Evolutionary conservation across 495 filamentous ascomycete genomes (phyloP).

Genomic region (Penicillium pulvis): DNA sequence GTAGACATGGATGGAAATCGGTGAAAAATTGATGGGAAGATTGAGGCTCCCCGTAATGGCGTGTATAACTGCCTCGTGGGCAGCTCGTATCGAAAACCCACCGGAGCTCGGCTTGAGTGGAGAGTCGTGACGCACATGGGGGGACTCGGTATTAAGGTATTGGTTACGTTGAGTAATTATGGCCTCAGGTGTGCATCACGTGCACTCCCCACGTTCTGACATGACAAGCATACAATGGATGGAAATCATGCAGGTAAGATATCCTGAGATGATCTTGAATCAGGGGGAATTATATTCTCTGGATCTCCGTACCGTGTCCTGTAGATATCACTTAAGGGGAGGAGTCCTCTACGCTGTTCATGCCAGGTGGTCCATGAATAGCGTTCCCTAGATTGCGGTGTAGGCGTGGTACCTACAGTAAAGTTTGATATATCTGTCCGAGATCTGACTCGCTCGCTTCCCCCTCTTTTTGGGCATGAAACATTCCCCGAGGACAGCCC

Average conservation of each 20-base stretch:
- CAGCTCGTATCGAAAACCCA: conserved; percentile 13
- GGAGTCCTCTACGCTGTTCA: no score
- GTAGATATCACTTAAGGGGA: no score
- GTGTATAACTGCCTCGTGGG: conserved; percentile 4
- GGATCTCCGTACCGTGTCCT: no score
- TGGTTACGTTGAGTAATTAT: neutral
- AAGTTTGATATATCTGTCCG: conserved; percentile 3
- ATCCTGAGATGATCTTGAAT: neutral
- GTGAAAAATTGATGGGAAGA: neutral
- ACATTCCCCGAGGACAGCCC: neutral
- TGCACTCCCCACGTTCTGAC: conserved; percentile 14
- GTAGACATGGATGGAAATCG: no score
- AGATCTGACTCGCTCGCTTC: conserved; percentile 1
- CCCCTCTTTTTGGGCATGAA: conserved; percentile 4
- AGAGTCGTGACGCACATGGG: conserved; percentile 31
- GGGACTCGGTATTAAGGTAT: neutral
- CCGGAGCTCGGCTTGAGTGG: conserved; percentile 25
- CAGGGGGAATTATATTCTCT: neutral
- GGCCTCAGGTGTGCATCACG: conserved; percentile 18
- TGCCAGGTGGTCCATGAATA: neutral
- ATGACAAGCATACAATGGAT: conserved; percentile 2
- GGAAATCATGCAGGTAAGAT: neutral
- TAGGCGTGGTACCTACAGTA: conserved; percentile 4
- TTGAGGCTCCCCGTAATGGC: conserved; percentile 1
- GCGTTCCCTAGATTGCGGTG: conserved; percentile 7